These are phyloP conservation scores for Metarhizium guizhouense DNA, from an alignment of 2,329 filamentous ascomycete genomes.

Conservation along the genomic window DNA sequence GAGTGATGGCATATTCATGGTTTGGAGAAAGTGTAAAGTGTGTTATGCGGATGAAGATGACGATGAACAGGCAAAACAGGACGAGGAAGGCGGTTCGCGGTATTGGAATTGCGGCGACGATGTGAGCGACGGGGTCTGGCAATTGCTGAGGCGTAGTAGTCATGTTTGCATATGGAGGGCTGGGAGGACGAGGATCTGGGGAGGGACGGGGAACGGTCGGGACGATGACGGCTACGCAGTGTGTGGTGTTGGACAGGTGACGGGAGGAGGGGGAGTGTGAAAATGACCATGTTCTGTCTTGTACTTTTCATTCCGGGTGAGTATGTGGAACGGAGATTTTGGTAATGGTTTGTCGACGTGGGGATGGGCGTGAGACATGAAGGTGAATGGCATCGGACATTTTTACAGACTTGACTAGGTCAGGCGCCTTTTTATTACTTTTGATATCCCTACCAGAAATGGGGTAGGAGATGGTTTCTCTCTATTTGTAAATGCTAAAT, in stretches of 20 bases:
- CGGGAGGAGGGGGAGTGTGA: not conserved
- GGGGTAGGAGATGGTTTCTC: not conserved
- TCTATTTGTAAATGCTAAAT: constrained; percentile 9
- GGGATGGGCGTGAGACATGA: not conserved
- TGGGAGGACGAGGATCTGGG: too few species aligned
- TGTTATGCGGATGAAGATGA: constrained; percentile 1
- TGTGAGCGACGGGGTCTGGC: not conserved
- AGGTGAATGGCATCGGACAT: not conserved
- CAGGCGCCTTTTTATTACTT: not conserved
- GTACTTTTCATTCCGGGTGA: not conserved
- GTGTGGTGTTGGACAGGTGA: not conserved
- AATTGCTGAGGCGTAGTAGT: not conserved
- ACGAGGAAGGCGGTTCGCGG: not conserved
- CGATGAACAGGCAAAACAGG: constrained; percentile 2
- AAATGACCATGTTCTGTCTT: not conserved
- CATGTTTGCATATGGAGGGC: not conserved
- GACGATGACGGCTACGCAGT: too few species aligned
- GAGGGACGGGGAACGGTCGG: too few species aligned
- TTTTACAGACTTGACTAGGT: not conserved
- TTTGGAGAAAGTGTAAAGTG: not conserved
- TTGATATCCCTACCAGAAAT: not conserved
- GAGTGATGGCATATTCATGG: not conserved
- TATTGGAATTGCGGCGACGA: not conserved
- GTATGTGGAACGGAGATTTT: too few species aligned
- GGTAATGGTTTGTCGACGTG: too few species aligned